These are phyloP conservation scores for Immersiella caudata DNA, from an alignment of 495 filamentous ascomycete genomes.

Conservation along the genomic window DNA sequence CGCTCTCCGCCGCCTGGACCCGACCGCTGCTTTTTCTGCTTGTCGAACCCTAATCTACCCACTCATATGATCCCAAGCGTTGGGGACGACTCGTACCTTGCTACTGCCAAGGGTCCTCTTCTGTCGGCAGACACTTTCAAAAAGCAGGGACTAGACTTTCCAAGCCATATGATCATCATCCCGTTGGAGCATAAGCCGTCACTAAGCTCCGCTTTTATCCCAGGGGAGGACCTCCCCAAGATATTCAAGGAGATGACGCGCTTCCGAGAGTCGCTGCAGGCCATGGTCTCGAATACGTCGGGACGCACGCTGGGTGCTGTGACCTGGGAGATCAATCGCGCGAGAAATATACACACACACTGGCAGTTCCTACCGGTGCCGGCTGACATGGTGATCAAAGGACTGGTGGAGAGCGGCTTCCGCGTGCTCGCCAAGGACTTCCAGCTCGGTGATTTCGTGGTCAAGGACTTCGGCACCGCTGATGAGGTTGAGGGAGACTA, in stretches of 20 bases:
- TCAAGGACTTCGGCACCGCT: slow-evolving; percentile 42
- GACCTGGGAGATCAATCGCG: slow-evolving; percentile 86
- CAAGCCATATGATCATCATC: slow-evolving; percentile 87
- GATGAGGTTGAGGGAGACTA: slow-evolving; percentile 66
- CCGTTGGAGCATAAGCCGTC: slow-evolving; percentile 69
- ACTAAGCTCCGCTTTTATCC: slow-evolving; percentile 59
- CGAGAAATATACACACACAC: slow-evolving; percentile 78
- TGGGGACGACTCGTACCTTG: slow-evolving; percentile 81
- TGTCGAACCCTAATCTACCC: slow-evolving; percentile 78
- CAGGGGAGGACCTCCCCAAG: slow-evolving; percentile 50
- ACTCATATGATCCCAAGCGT: slow-evolving; percentile 89
- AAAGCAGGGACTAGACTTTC: slow-evolving; percentile 64
- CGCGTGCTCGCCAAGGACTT: slow-evolving; percentile 79
- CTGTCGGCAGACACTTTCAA: slow-evolving; percentile 67
- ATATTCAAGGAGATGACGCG: slow-evolving; percentile 78
- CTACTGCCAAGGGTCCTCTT: slow-evolving; percentile 89
- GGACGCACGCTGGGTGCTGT: slow-evolving; percentile 70
- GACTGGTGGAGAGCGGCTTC: slow-evolving; percentile 81
- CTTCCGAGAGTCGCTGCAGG: slow-evolving; percentile 72
- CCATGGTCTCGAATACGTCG: slow-evolving; percentile 62
- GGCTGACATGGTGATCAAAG: slow-evolving; percentile 60
- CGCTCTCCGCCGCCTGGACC: slow-evolving; percentile 65
- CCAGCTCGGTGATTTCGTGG: slow-evolving; percentile 61
- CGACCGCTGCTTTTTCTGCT: slow-evolving; percentile 89
- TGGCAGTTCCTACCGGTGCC: slow-evolving; percentile 93